These are phyloP conservation scores for Phytophthora quininea DNA, from an alignment of 352 stramenopile species.

Conservation along the genomic window DNA sequence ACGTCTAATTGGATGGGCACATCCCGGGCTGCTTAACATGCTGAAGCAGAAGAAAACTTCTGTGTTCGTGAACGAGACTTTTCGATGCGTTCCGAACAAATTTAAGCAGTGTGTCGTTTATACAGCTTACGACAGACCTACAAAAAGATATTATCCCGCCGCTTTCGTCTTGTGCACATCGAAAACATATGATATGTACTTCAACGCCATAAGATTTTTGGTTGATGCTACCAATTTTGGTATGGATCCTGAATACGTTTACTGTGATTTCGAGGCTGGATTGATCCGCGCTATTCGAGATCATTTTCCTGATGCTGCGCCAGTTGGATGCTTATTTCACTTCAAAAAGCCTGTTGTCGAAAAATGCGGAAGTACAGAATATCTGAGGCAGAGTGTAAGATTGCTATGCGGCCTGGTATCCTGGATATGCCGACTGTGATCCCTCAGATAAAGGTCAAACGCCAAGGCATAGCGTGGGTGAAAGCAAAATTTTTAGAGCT, in stretches of 20 bases:
- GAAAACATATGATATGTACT: constrained; percentile 20
- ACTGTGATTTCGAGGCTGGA: constrained; percentile 28
- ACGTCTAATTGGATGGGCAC: constrained; percentile 27
- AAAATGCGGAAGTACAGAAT: constrained; percentile 18
- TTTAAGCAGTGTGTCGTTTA: constrained; percentile 27
- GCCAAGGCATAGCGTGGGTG: constrained; percentile 9
- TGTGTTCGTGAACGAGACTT: constrained; percentile 34
- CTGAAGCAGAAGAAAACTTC: constrained; percentile 16
- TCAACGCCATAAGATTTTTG: constrained; percentile 17
- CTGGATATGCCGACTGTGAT: constrained; percentile 20
- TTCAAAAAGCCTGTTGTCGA: constrained; percentile 14
- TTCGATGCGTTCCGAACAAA: constrained; percentile 14
- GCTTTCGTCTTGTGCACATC: constrained; percentile 14
- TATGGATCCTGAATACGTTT: constrained; percentile 14
- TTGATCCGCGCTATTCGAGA: constrained; percentile 17
- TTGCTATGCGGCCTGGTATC: constrained; percentile 8
- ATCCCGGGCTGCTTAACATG: constrained; percentile 10
- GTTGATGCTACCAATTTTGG: not conserved
- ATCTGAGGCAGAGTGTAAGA: not conserved
- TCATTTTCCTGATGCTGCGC: constrained; percentile 13
- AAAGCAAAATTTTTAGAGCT: not conserved
- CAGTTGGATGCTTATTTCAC: constrained; percentile 29
- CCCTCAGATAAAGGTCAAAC: constrained; percentile 3
- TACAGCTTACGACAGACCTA: constrained; percentile 17
- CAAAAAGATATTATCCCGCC: constrained; percentile 7